phyloP scores from a whole-genome alignment of 495 filamentous ascomycete species.

The Penicillium egyptiacum region DNA sequence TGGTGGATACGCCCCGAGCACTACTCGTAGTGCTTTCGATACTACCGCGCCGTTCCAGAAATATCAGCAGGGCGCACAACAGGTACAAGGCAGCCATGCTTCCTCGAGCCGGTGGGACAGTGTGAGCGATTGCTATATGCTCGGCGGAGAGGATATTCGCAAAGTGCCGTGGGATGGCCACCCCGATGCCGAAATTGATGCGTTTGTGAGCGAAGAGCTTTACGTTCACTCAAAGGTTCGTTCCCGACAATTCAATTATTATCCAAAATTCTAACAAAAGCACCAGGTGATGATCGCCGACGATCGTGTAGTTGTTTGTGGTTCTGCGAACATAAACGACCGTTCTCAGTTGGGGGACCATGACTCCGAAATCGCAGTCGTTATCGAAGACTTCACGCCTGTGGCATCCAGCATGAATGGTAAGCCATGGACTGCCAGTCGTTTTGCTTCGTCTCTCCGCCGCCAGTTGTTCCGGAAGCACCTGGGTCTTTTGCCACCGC shows the following conservation, averaged over 20 bases:
- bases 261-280: constrained; percentile 18
- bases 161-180: constrained; percentile 73
- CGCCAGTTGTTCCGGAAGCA: constrained; percentile 89
- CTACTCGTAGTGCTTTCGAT: constrained; percentile 41
- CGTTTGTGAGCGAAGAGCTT: constrained; percentile 89
- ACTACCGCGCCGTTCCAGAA: constrained; percentile 50
- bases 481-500: constrained; percentile 75
- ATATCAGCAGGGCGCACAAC: constrained; percentile 68
- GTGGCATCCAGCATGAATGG: constrained; percentile 73
- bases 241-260: neutral
- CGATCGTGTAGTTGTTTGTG: constrained; percentile 84
- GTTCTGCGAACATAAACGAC: constrained; percentile 93
- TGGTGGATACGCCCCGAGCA: constrained; percentile 42
- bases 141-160: constrained; percentile 71
- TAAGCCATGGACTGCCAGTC: constrained; percentile 63
- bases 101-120: constrained; percentile 64
- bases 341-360: constrained; percentile 86
- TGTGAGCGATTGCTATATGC: constrained; percentile 83
- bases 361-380: constrained; percentile 80
- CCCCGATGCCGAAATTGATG: constrained; percentile 73
- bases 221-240: constrained; percentile 87
- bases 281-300: constrained; percentile 80
- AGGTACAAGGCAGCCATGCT: constrained; percentile 32
- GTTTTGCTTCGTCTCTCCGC: constrained; percentile 82
- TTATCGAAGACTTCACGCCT: constrained; percentile 74